Evolutionary conservation across 1,284 basidiomycete genomes (phyloP).

Genomic region (Paramarasmius palmivorus): DNA sequence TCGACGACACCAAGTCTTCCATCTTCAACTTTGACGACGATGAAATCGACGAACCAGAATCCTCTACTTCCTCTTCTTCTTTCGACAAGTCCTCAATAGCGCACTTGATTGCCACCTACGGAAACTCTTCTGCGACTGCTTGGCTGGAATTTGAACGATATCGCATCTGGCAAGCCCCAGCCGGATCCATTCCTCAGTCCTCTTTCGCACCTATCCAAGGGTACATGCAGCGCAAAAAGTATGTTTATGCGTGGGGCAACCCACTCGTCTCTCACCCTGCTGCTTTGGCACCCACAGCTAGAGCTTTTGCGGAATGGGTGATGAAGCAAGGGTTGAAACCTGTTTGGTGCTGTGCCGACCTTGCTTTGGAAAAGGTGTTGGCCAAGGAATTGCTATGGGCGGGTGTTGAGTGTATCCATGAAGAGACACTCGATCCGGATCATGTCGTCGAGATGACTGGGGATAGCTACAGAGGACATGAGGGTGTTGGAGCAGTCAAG

Average conservation of each 20-base stretch:
- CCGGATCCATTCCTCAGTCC: conserved; percentile 30
- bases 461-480: conserved; percentile 27
- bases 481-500: conserved; percentile 38
- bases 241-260: conserved; percentile 48
- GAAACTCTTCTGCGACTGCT: conserved; percentile 42
- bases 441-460: conserved; percentile 39
- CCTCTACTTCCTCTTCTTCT: neutral
- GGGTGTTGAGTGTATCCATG: conserved; percentile 43
- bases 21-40: neutral
- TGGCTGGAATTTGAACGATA: conserved; percentile 50
- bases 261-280: conserved; percentile 41
- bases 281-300: conserved; percentile 32
- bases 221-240: conserved; percentile 33
- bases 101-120: conserved; percentile 38
- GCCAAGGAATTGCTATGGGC: conserved; percentile 33
- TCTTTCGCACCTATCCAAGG: conserved; percentile 43
- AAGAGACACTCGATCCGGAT: conserved; percentile 41
- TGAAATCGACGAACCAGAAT: neutral
- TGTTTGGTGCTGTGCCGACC: conserved; percentile 43
- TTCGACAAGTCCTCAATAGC: conserved; percentile 33
- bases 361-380: conserved; percentile 36
- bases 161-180: conserved; percentile 37
- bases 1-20: neutral
- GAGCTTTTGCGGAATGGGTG: conserved; percentile 36
- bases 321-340: conserved; percentile 31